Evolutionary conservation across 805 yeast genomes (phyloP), one percentile per base, ranked within the genome.

Genomic region (Teunomyces tritomae): DNA sequence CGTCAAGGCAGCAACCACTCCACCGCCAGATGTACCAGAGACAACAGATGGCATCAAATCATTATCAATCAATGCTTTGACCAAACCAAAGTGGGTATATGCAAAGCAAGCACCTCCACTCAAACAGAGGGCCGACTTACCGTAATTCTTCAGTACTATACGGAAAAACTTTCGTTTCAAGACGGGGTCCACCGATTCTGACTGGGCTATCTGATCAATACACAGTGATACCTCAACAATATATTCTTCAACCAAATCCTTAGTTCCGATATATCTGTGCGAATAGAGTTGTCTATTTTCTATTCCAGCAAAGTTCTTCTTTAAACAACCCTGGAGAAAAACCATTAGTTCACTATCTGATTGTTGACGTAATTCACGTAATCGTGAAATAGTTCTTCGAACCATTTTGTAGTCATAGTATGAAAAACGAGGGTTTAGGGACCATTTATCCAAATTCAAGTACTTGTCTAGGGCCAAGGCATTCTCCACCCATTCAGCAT

Each of bases 41-140:
- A 87, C 71, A 32, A 87, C 84, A 4, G 73, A 72, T 1, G 95
- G 95, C 44, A 87, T 66, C 43, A 79, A 65, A 59, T 83, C 85
- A 48, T 78, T 77, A 49, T 87, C 90, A 4, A 86, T 64, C 34
- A 87, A 63, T 0, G 90, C 91, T 52, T 83, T 83, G 26, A 86
- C 75, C 2, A 87, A 79, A 2, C 95, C 95, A 64, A 85, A 83
- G 63, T 87, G 95, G 28, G 83, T 80, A 55, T 85, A 84, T 1
- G 91, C 81, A 62, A 87, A 87, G 28, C 87, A 79, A 1, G 90
- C 95, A 20, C 94, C 95, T 3, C 95, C 94, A 47, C 86, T 79
- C 26, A 87, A 70, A 52, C 89, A 83, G 11, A 87, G 67, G 0
- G 92, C 90, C 0, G 89, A 73, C 49, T 78, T 79, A 7, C 95